phyloP scores from a whole-genome alignment of 495 filamentous ascomycete genomes.

The Talaromyces liani region DNA sequence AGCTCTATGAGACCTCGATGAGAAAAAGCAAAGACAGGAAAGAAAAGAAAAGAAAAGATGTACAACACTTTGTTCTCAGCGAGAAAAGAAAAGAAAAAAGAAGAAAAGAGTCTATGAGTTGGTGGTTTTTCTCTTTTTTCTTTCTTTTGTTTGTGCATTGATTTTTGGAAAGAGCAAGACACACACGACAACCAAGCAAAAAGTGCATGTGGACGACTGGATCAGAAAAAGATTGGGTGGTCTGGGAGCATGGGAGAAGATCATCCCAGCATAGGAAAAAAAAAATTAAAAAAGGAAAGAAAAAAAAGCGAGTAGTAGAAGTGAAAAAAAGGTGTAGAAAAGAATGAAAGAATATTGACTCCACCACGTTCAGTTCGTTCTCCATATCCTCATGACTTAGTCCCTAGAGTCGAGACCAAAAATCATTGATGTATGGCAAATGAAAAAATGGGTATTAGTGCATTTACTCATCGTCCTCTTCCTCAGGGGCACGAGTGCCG shows the following conservation, averaged over 20 bases:
- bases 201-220: background rate
- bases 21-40: conserved; percentile 5
- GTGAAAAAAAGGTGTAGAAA: conserved; percentile 1
- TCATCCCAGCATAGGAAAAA: conserved; percentile 5
- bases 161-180: background rate
- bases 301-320: background rate
- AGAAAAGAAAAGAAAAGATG: conserved; percentile 5
- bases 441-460: background rate
- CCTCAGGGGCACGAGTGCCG: conserved; percentile 52
- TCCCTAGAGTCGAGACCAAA: conserved; percentile 1
- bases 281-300: background rate
- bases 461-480: conserved; percentile 61
- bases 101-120: conserved; percentile 8
- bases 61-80: conserved; percentile 9
- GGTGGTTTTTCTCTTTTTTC: background rate
- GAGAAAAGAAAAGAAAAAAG: conserved; percentile 2
- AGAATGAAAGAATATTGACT: conserved; percentile 4
- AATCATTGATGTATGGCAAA: conserved; percentile 6
- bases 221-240: background rate
- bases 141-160: conserved; percentile 4
- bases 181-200: conserved; percentile 7
- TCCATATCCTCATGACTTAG: conserved; percentile 6
- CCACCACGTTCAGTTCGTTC: conserved; percentile 4
- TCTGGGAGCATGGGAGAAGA: background rate
- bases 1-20: conserved; percentile 8